Conservation (phyloP, 2,329 filamentous ascomycete genomes). For the Fusarium burgessii region DNA sequence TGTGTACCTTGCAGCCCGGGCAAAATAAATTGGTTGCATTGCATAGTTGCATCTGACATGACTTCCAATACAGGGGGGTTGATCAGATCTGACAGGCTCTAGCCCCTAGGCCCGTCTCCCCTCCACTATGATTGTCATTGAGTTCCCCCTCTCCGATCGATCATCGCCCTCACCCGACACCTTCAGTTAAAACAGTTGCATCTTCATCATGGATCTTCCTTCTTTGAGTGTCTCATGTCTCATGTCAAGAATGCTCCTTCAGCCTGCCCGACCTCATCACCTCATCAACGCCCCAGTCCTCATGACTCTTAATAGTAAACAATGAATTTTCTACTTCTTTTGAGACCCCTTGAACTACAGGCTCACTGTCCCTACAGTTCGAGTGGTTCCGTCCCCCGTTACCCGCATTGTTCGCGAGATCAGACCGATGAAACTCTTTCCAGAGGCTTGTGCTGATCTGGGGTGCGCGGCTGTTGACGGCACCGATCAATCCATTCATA, state of each 20-base stretch:
- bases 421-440: conserved; percentile 6
- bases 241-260: conserved; percentile 33
- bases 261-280: conserved; percentile 12
- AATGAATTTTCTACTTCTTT: neutral
- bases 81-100: conserved; percentile 25
- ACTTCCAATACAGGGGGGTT: conserved; percentile 9
- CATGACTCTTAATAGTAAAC: conserved; percentile 17
- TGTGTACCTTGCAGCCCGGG: conserved; percentile 33
- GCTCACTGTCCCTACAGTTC: neutral
- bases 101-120: neutral
- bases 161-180: conserved; percentile 1
- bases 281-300: conserved; percentile 24
- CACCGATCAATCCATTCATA: conserved; percentile 1
- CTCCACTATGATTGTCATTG: neutral
- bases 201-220: conserved; percentile 1
- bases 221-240: conserved; percentile 31
- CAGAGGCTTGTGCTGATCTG: conserved; percentile 2
- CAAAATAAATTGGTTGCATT: conserved; percentile 30
- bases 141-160: conserved; percentile 15
- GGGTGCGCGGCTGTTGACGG: conserved; percentile 6
- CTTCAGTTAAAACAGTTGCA: conserved; percentile 21
- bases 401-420: conserved; percentile 1
- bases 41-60: conserved; percentile 21
- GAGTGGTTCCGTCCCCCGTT: neutral
- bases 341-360: conserved; percentile 2